Base-by-base conservation (phyloP, 192 early-diverging fungal species). In the Backusella morwellensis region DNA sequence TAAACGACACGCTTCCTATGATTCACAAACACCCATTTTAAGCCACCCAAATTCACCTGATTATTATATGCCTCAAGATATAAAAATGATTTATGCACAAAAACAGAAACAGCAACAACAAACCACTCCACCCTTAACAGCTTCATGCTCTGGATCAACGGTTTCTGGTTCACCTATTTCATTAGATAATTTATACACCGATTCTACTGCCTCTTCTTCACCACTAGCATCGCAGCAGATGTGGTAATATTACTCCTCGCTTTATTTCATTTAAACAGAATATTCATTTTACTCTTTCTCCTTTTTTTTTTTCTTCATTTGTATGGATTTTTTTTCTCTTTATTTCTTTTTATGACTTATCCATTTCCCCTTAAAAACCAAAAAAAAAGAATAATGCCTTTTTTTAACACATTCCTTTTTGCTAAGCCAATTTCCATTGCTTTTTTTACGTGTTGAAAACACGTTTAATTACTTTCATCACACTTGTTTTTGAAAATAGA, bases 111-210 rank as follows among this genome's bases (percentile, higher is more conserved):
- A 72, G 4, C 70, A 71, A 9, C 50, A 74, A 11, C 70, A 44
- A 50, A 50, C 42, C 0, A 75, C 66, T 8, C 74, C 74, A 9
- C 66, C 59, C 9, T 44, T 75, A 17, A 66, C 66, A 44, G 59
- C 59, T 42, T 75, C 74, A 1, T 75, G 63, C 40, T 75, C 74
- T 68, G 40, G 29, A 15, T 75, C 74, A 3, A 75, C 74, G 3
- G 63, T 75, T 6, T 56, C 74, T 34, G 74, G 74, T 21, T 75
- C 74, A 68, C 74, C 74, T 14, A 47, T 75, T 32, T 75, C 74
- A n/a, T 34, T 75, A 21, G 66, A 67, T 12, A 35, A 35, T 59
- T 68, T 75, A 44, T 75, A 75, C 34, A 66, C 35, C 41, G 70
- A 72, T 29, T 29, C 40, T 23, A 68, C 9, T 36, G 17, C 29